Evolutionary conservation across 352 stramenopile species (phyloP).

Genomic region (Pseudoperonospora humuli): DNA sequence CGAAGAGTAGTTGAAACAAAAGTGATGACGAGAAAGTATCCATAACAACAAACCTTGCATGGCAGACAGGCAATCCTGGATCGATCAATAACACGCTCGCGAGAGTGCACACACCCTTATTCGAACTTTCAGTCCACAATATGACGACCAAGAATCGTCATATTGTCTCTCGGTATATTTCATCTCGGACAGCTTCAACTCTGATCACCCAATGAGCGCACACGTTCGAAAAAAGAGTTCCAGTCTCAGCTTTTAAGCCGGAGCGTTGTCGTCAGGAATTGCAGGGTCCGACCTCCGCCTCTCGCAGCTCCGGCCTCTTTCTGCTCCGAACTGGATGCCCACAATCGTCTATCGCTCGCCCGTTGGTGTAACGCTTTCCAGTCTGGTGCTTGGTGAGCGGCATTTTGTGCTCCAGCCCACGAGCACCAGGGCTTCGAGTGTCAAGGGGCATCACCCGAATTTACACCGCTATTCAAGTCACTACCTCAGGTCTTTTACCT

Average conservation of each 20-base stretch:
- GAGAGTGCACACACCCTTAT: too few species aligned
- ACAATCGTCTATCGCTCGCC: constrained; percentile 15
- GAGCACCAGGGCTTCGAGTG: constrained; percentile 9
- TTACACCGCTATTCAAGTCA: constrained; percentile 8
- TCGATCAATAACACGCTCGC: too few species aligned
- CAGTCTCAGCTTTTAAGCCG: neutral
- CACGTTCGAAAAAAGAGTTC: constrained; percentile 13
- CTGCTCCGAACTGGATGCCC: constrained; percentile 22
- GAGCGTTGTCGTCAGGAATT: constrained; percentile 2
- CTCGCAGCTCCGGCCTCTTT: constrained; percentile 20
- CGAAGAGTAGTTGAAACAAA: too few species aligned
- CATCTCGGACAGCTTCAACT: constrained; percentile 16
- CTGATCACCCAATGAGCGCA: constrained; percentile 3
- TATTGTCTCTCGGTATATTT: constrained; percentile 3
- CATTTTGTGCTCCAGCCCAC: constrained; percentile 19
- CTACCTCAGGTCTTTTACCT: neutral
- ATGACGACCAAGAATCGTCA: neutral
- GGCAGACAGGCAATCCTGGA: too few species aligned
- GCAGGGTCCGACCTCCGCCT: constrained; percentile 6
- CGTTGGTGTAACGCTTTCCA: constrained; percentile 14
- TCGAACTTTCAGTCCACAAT: too few species aligned
- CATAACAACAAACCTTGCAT: too few species aligned
- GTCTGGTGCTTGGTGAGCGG: constrained; percentile 1
- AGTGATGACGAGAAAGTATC: too few species aligned
- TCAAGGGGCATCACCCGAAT: constrained; percentile 3